Evolutionary conservation across 1,284 basidiomycete genomes (phyloP).

Genomic region (Heterobasidion occidentale): DNA sequence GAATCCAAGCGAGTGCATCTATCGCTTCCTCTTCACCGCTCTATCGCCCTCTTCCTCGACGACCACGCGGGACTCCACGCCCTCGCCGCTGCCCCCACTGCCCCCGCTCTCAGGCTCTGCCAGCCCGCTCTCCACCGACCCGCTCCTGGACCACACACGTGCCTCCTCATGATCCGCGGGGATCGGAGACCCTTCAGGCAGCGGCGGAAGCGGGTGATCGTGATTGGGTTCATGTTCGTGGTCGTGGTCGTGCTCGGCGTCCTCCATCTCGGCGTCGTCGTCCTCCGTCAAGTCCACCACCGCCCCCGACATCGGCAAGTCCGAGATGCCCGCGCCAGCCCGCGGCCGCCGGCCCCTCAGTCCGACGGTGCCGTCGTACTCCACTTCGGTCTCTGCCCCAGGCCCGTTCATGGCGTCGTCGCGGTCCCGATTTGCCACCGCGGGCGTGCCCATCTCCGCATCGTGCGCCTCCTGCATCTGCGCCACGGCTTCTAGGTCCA

Average conservation of each 20-base stretch:
- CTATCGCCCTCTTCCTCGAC: constrained; percentile 15
- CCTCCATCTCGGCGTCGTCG: constrained; percentile 20
- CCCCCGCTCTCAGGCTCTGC: constrained; percentile 3
- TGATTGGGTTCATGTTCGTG: background rate
- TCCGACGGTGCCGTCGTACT: constrained; percentile 28
- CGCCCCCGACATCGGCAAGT: constrained; percentile 7
- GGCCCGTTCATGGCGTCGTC: constrained; percentile 23
- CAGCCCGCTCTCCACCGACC: background rate
- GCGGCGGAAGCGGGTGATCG: constrained; percentile 17
- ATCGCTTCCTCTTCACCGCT: constrained; percentile 23
- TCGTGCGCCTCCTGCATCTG: background rate
- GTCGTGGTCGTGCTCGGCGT: constrained; percentile 9
- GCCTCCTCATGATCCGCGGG: constrained; percentile 7
- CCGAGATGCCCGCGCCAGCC: constrained; percentile 4
- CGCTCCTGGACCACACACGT: constrained; percentile 13
- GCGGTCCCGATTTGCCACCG: constrained; percentile 8
- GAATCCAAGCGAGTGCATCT: background rate
- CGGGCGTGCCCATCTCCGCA: background rate
- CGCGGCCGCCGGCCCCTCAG: constrained; percentile 5
- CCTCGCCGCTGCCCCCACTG: background rate
- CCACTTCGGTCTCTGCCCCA: constrained; percentile 54
- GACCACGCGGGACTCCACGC: background rate
- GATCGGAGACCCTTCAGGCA: constrained; percentile 19
- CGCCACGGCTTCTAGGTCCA: constrained; percentile 9
- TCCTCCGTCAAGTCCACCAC: constrained; percentile 14